Base-by-base conservation (phyloP, 805 yeast species). In the Metschnikowia peoriensis region DNA sequence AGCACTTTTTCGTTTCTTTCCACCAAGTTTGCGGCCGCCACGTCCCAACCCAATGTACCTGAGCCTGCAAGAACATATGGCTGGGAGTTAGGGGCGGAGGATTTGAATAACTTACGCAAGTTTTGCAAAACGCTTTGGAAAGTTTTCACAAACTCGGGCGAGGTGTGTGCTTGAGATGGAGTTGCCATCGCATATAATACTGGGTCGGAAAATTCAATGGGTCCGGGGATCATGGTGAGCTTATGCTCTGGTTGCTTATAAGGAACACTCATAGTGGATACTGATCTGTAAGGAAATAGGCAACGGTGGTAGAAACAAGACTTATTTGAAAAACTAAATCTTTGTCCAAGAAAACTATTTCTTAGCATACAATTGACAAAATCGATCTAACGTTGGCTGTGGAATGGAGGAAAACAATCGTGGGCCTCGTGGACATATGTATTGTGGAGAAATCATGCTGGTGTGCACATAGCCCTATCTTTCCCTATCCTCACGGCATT, bases 41-140 rank as follows among this genome's bases (percentile, higher is more conserved):
- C 75, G 65, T 92, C 98, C 97, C 97, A 92, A 38, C 98, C 98
- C 41, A 92, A 78, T 17, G 97, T 90, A 52, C 98, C 98, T 1
- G 96, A 86, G 41, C 97, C 98, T 3, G 94, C 79, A 52, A 93
- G 66, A 14, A 93, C 88, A 54, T 88, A 78, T 7, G 92, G 89
- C 73, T 89, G 97, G 38, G 94, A 81, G n/a, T 71, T 66, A 12
- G 81, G 68, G 61, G 80, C 83, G 28, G 82, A 73, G 29, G 93
- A 84, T 65, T 85, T 80, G 80, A 92, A 92, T 59, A 93, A 70
- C 59, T 75, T 78, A 62, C 97, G 82, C 61, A 89, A 78, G 67
- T 84, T 82, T 62, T 77, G 69, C 64, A 93, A 78, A 14, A 81
- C 86, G 16, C 79, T 68, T 67, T 86, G 88, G 75, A 92, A 92